Conservation (phyloP, 495 filamentous ascomycete genomes). For the Neurospora sp. region DNA sequence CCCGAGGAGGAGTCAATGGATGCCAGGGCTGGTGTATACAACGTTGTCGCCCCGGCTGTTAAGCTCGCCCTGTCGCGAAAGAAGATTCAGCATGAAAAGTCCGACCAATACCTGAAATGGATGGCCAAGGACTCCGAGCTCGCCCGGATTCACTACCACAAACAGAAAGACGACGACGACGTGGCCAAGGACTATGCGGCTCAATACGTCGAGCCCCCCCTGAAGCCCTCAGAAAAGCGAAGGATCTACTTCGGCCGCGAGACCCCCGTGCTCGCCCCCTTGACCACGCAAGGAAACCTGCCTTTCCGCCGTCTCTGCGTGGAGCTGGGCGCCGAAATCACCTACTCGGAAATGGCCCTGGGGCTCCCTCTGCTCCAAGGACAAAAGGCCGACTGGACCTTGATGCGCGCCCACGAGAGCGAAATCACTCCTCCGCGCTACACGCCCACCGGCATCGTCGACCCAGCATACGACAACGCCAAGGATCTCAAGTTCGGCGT, state of each 20-base stretch:
- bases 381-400: conserved; percentile 82
- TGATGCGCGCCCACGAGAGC: conserved; percentile 79
- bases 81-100: conserved; percentile 53
- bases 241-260: conserved; percentile 87
- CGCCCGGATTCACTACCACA: conserved; percentile 39
- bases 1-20: not conserved
- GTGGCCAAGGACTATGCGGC: conserved; percentile 62
- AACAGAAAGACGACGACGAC: conserved; percentile 32
- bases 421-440: conserved; percentile 61
- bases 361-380: conserved; percentile 85
- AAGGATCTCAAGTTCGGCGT: conserved; percentile 81
- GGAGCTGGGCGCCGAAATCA: conserved; percentile 79
- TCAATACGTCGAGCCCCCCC: conserved; percentile 69
- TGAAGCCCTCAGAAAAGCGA: conserved; percentile 85
- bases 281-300: conserved; percentile 90
- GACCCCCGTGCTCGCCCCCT: conserved; percentile 79
- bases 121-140: conserved; percentile 50
- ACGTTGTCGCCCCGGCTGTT: conserved; percentile 52
- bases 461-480: conserved; percentile 67
- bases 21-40: conserved; percentile 47
- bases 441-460: conserved; percentile 33
- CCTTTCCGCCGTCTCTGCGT: conserved; percentile 92
- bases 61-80: conserved; percentile 65
- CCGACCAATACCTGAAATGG: conserved; percentile 69
- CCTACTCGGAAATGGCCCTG: conserved; percentile 98